Conservation (phyloP, 108 stramenopile species). For the Nannochloropsis granulata region DNA sequence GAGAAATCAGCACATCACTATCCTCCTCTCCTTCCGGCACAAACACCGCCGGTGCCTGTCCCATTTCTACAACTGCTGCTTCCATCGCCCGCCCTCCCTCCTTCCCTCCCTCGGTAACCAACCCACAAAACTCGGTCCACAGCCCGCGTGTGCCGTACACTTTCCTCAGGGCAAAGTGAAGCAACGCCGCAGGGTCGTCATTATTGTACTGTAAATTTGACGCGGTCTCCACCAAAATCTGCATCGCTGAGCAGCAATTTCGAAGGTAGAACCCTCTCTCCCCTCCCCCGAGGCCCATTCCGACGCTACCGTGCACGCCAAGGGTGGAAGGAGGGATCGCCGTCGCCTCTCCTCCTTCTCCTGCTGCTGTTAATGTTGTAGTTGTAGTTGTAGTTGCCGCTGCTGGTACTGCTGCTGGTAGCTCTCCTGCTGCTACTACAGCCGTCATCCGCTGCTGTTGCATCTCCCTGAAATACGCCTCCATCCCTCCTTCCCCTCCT, state of each 20-base stretch:
- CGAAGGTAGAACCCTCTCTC: not conserved
- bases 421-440: too few species aligned
- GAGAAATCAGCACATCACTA: not conserved
- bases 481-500: not conserved
- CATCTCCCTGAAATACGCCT: too few species aligned
- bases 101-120: not conserved
- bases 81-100: not conserved
- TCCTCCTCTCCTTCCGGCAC: not conserved
- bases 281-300: not conserved
- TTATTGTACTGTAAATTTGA: not conserved
- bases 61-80: not conserved
- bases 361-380: too few species aligned
- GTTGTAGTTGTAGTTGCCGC: too few species aligned
- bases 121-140: not conserved
- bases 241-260: not conserved
- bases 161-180: not conserved
- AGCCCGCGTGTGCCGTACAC: not conserved
- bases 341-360: too few species aligned
- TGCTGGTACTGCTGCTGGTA: too few species aligned
- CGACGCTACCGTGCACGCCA: not conserved
- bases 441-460: too few species aligned
- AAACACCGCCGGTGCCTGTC: not conserved
- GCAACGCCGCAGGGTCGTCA: not conserved
- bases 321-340: too few species aligned
- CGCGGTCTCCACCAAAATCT: not conserved